phyloP scores from a whole-genome alignment of 2,329 filamentous ascomycete genomes.

The Venturia carpophila region DNA sequence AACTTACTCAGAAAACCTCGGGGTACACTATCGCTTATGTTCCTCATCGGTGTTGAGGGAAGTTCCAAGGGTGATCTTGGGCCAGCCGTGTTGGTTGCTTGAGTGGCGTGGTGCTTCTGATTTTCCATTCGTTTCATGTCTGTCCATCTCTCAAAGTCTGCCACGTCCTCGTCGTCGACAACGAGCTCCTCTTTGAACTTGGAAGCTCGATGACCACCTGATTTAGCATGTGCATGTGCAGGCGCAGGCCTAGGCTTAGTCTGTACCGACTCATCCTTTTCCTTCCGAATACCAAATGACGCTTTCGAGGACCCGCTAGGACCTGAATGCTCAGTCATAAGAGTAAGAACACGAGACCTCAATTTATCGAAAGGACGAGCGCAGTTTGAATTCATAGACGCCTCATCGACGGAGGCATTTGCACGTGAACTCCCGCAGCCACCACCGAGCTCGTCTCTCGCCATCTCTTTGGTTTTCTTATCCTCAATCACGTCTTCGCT shows the following conservation, averaged over 20 bases:
- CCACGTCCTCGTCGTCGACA: background rate
- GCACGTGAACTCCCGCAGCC: background rate
- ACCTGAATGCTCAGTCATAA: background rate
- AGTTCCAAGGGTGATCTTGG: background rate
- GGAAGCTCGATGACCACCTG: background rate
- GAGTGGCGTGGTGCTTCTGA: background rate
- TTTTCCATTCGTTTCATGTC: background rate
- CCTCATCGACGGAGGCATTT: background rate
- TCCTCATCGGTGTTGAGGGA: background rate
- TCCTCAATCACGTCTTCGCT: background rate
- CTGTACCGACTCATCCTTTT: background rate
- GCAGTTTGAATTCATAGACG: background rate
- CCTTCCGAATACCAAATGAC: background rate
- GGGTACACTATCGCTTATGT: background rate
- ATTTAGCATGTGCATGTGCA: background rate
- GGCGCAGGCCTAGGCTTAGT: background rate
- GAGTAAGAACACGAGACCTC: background rate
- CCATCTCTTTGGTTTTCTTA: background rate
- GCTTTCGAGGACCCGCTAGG: background rate
- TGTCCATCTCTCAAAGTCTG: background rate
- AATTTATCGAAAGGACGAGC: background rate
- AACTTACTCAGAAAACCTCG: background rate
- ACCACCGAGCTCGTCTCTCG: background rate
- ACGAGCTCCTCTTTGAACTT: background rate
- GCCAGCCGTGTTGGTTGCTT: background rate